Evolutionary conservation across 805 yeast species (phyloP).

Genomic region (Kodamaea neixiangensis): DNA sequence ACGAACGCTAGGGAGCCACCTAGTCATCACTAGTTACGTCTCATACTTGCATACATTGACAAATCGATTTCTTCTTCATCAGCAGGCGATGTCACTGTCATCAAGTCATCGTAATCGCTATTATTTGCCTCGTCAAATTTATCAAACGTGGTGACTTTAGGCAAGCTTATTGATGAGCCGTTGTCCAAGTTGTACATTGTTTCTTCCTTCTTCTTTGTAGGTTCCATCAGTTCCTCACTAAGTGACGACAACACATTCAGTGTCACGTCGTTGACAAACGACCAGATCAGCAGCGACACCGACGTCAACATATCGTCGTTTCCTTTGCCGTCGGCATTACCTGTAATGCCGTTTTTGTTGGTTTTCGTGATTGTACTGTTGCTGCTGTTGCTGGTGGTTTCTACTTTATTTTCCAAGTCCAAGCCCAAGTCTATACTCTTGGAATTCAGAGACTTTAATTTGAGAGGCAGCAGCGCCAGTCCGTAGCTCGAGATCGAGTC

Average conservation of each 20-base stretch:
- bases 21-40: slow-evolving; percentile 6
- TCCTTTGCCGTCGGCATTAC: neutral
- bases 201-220: neutral
- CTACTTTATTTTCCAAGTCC: neutral
- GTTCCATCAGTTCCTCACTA: slow-evolving; percentile 14
- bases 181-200: slow-evolving; percentile 27
- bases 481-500: slow-evolving; percentile 27
- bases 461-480: slow-evolving; percentile 28
- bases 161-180: slow-evolving; percentile 25
- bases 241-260: slow-evolving; percentile 33
- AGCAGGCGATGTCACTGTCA: slow-evolving; percentile 11
- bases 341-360: neutral
- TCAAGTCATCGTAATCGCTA: slow-evolving; percentile 16
- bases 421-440: slow-evolving; percentile 5
- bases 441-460: slow-evolving; percentile 19
- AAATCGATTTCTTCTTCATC: slow-evolving; percentile 28
- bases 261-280: slow-evolving; percentile 45
- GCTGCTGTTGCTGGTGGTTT: neutral
- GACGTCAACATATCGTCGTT: slow-evolving; percentile 42
- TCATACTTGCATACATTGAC: slow-evolving; percentile 24
- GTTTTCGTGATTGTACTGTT: neutral
- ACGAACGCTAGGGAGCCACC: too few relatives aligned
- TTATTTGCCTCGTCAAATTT: slow-evolving; percentile 10
- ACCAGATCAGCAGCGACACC: slow-evolving; percentile 44
- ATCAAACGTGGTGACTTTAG: slow-evolving; percentile 11